Conservation (phyloP, 306 rosid species). For the Begonia masoniana region DNA sequence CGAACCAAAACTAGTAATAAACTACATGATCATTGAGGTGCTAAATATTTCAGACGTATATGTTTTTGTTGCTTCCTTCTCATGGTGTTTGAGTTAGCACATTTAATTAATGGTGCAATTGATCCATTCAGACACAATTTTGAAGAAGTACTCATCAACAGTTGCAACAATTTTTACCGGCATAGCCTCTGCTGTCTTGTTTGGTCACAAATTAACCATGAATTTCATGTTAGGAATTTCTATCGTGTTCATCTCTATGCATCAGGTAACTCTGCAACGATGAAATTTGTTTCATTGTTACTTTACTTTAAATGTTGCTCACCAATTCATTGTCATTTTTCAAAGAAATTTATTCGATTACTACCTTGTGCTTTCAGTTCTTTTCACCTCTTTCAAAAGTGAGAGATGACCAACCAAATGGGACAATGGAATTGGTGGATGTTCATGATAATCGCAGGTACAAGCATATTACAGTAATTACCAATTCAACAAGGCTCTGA, state of each 20-base stretch:
- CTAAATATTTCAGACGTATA: too few relatives aligned
- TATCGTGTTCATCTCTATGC: constrained; percentile 97
- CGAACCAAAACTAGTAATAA: too few relatives aligned
- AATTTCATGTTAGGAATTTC: constrained; percentile 92
- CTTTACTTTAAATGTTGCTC: not conserved
- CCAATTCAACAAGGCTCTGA: not conserved
- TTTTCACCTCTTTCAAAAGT: constrained; percentile 79
- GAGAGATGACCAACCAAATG: constrained; percentile 69
- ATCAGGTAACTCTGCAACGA: constrained; percentile 51
- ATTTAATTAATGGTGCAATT: constrained; percentile 3
- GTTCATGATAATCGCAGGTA: constrained; percentile 62
- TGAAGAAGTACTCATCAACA: constrained; percentile 96
- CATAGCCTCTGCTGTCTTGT: constrained; percentile 82
- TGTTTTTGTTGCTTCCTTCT: too few relatives aligned
- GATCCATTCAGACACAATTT: constrained; percentile 73
- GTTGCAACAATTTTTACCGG: constrained; percentile 98
- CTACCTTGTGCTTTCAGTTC: constrained; percentile 40
- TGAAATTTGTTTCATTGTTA: not conserved
- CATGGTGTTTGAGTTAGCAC: not conserved
- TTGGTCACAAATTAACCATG: constrained; percentile 88
- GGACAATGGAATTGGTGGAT: constrained; percentile 55
- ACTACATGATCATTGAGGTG: too few relatives aligned
- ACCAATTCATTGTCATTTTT: not conserved
- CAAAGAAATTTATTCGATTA: not conserved
- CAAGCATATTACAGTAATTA: constrained; percentile 12